Percentiles rank a stretch among this genome's conserved stretches.
phyloP scores from a whole-genome alignment of 495 filamentous ascomycete genomes.

The Penicillium pancosmium region DNA sequence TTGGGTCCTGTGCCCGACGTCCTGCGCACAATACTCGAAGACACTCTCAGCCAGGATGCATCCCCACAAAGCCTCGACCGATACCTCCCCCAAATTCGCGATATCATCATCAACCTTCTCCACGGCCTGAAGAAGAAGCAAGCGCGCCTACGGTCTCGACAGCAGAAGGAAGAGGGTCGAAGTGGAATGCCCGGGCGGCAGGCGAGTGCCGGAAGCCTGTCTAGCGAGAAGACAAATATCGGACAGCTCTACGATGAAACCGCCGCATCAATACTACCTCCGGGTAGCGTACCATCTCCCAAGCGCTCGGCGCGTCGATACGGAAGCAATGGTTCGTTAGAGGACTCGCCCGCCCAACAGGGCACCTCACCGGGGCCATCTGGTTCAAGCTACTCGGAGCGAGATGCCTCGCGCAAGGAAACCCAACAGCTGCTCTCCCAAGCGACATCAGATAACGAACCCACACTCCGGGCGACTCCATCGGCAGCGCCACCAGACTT shows the following conservation, averaged over 20 bases:
- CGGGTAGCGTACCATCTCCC: conserved; percentile 35
- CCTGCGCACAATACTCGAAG: conserved; percentile 86
- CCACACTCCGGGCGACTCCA: conserved; percentile 40
- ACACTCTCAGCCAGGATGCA: conserved; percentile 95
- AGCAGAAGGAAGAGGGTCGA: conserved; percentile 64
- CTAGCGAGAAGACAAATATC: conserved; percentile 60
- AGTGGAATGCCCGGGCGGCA: conserved; percentile 55
- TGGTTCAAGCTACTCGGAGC: conserved; percentile 38
- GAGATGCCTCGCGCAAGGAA: conserved; percentile 50
- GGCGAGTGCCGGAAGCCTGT: conserved; percentile 66
- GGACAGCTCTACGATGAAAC: conserved; percentile 68
- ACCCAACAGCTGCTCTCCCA: conserved; percentile 56
- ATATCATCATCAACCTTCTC: conserved; percentile 97
- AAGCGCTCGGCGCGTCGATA: conserved; percentile 49
- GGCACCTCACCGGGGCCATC: conserved; percentile 43
- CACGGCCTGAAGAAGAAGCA: conserved; percentile 97
- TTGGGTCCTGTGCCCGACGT: conserved; percentile 94
- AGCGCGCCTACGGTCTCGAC: conserved; percentile 81
- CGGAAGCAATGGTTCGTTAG: conserved; percentile 52
- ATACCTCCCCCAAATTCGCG: conserved; percentile 88
- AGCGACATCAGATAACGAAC: conserved; percentile 54
- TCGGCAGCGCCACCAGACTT: conserved; percentile 41
- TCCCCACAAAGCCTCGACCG: conserved; percentile 88
- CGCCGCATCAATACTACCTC: conserved; percentile 34
- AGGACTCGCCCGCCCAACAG: conserved; percentile 48